phyloP scores from a whole-genome alignment of 345 rosid genomes.

The Eucalyptus dawsonii region DNA sequence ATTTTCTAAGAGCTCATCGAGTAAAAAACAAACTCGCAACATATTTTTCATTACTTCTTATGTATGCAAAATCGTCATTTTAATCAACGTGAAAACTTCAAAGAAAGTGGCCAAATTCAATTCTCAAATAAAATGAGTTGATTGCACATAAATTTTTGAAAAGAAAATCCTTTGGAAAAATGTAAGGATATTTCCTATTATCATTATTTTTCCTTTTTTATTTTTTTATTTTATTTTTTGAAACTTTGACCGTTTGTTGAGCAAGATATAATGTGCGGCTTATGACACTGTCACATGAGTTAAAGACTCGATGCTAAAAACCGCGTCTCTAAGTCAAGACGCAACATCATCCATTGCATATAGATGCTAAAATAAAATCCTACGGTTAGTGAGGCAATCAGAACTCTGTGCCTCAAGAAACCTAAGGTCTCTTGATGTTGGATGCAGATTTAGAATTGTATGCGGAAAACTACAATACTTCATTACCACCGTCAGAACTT shows the following conservation, averaged over 20 bases:
- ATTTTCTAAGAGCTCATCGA: too few species aligned
- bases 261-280: not conserved
- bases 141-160: not conserved
- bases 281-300: not conserved
- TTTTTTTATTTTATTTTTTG: too few species aligned
- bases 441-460: not conserved
- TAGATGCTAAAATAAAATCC: not conserved
- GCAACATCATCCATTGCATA: not conserved
- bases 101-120: not conserved
- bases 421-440: not conserved
- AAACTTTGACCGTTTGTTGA: too few species aligned
- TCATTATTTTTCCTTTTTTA: too few species aligned
- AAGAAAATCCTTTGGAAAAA: not conserved
- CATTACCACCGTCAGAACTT: not conserved
- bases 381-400: not conserved
- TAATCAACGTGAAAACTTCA: not conserved
- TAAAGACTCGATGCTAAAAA: not conserved
- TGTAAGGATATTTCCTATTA: not conserved
- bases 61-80: not conserved
- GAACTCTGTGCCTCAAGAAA: not conserved
- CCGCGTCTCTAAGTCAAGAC: not conserved
- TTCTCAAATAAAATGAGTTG: not conserved
- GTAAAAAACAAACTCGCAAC: not conserved
- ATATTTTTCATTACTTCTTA: not conserved
- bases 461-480: not conserved